phyloP scores from a whole-genome alignment of 257 asterid species.

The Knoxia roxburghii region DNA sequence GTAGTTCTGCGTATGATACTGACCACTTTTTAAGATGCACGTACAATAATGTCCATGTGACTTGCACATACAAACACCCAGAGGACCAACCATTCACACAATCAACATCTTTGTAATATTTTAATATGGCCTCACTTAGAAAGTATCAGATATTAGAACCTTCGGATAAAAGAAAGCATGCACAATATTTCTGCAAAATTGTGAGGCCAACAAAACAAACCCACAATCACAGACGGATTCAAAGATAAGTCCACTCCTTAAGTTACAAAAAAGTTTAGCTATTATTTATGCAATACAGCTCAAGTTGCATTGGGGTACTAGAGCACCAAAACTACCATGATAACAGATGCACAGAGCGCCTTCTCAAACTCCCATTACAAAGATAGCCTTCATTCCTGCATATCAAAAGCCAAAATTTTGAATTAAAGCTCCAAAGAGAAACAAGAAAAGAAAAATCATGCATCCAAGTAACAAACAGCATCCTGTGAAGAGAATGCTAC shows the following conservation, averaged over 20 bases:
- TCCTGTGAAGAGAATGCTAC: not conserved
- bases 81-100: not conserved
- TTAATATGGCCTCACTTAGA: not conserved
- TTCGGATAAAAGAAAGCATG: not conserved
- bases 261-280: not conserved
- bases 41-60: too few species aligned
- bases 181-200: not conserved
- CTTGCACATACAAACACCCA: too few species aligned
- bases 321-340: not conserved
- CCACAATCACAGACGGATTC: conserved; percentile 1
- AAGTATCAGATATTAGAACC: not conserved
- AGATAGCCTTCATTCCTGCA: conserved; percentile 18
- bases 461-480: not conserved
- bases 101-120: not conserved
- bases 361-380: not conserved
- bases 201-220: not conserved
- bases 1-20: too few species aligned
- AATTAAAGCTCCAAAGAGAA: not conserved
- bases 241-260: conserved; percentile 1
- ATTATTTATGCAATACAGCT: not conserved
- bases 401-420: not conserved
- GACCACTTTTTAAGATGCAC: too few species aligned
- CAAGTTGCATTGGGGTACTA: not conserved
- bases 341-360: not conserved
- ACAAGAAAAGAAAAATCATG: too few species aligned